These are phyloP conservation scores for Hirsutella minnesotensis DNA, from an alignment of 2,329 filamentous ascomycete genomes.

Conservation along the genomic window DNA sequence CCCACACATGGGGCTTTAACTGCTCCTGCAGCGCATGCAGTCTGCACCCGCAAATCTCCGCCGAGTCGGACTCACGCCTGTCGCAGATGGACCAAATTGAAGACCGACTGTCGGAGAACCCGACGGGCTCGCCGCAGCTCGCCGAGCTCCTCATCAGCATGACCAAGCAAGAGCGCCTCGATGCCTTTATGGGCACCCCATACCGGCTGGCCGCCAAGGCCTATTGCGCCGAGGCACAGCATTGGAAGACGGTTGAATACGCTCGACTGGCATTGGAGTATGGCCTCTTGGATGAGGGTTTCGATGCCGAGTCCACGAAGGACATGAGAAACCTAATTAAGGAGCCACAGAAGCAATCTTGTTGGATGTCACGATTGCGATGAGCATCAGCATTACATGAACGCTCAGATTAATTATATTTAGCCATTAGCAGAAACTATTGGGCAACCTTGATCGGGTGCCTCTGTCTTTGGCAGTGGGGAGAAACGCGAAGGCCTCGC, in stretches of 20 bases:
- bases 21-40: slow-evolving; percentile 28
- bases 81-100: slow-evolving; percentile 15
- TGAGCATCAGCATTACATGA: no score
- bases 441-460: no score
- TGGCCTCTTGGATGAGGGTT: slow-evolving; percentile 13
- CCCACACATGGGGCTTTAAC: slow-evolving; percentile 25
- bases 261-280: slow-evolving; percentile 25
- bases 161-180: slow-evolving; percentile 27
- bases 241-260: slow-evolving; percentile 25
- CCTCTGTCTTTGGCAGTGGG: no score
- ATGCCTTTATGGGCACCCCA: slow-evolving; percentile 20
- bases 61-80: slow-evolving; percentile 25
- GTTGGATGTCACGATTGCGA: no score
- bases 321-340: no score
- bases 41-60: slow-evolving; percentile 11
- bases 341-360: no score
- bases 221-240: slow-evolving; percentile 25
- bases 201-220: slow-evolving; percentile 26
- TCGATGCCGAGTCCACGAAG: background rate
- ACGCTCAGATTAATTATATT: no score
- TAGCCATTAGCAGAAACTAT: no score
- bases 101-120: background rate
- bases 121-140: slow-evolving; percentile 18
- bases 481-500: no score
- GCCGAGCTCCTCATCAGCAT: slow-evolving; percentile 26